phyloP scores from a whole-genome alignment of 345 rosid genomes.

The Cochlearia excelsa region DNA sequence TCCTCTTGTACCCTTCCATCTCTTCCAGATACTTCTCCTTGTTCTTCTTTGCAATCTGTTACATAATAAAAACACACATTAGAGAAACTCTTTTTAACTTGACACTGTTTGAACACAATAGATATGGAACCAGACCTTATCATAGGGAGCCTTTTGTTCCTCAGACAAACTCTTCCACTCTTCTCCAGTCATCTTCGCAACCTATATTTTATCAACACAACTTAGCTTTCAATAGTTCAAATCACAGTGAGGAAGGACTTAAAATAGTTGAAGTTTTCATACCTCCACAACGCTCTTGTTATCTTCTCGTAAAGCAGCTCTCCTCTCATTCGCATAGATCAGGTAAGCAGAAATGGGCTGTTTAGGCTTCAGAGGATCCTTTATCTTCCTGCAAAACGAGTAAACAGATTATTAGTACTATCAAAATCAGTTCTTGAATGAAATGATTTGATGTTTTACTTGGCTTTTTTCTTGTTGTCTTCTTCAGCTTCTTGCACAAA shows the following conservation, averaged over 20 bases:
- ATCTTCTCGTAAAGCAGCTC: conserved; percentile 58
- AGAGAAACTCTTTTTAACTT: not conserved
- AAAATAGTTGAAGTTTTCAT: not conserved
- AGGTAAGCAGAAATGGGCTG: conserved; percentile 77
- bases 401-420: conserved; percentile 18
- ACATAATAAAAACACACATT: not conserved
- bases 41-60: conserved; percentile 72
- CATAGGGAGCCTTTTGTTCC: conserved; percentile 55
- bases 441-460: conserved; percentile 35
- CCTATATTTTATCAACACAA: conserved; percentile 36
- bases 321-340: conserved; percentile 66
- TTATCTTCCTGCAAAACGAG: conserved; percentile 59
- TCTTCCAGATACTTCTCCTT: conserved; percentile 69
- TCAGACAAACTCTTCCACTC: conserved; percentile 86
- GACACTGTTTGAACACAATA: not conserved
- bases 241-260: not conserved
- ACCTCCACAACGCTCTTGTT: conserved; percentile 69
- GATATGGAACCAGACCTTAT: conserved; percentile 44
- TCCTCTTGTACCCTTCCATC: conserved; percentile 81
- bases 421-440: not conserved
- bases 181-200: conserved; percentile 68
- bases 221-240: not conserved
- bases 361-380: conserved; percentile 87
- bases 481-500: conserved; percentile 72
- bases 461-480: conserved; percentile 57